Percentiles rank a stretch among this genome's conserved stretches.
Evolutionary conservation across 345 rosid genomes (phyloP).

Genomic region (Eucalyptus pumila): DNA sequence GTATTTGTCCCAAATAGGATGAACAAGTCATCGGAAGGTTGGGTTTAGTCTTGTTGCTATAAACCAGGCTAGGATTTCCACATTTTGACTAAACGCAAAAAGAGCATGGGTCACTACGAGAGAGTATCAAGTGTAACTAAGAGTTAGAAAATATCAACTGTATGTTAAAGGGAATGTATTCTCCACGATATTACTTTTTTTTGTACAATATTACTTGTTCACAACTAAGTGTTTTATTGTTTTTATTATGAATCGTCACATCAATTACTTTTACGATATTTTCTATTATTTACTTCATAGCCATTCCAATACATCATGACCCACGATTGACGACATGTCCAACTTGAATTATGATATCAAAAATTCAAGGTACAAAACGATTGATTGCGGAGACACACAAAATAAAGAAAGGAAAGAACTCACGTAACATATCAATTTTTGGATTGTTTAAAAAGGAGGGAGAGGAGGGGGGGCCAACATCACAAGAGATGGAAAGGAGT

Average conservation of each 20-base stretch:
- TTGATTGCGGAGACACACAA: neutral
- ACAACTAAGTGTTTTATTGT: accelerated
- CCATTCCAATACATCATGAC: neutral
- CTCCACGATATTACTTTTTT: neutral
- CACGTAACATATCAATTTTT: neutral
- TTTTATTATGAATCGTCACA: neutral
- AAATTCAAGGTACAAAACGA: neutral
- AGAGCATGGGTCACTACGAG: neutral
- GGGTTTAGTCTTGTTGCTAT: neutral
- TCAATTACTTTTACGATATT: neutral
- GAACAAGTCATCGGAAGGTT: neutral
- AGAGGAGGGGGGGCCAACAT: neutral
- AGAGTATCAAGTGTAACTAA: neutral
- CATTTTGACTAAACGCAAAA: neutral
- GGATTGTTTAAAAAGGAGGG: neutral
- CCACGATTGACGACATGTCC: neutral
- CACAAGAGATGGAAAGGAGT: neutral
- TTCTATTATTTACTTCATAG: neutral
- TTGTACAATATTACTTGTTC: neutral
- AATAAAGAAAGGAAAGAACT: neutral
- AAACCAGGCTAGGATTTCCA: neutral
- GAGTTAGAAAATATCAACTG: neutral
- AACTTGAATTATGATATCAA: neutral
- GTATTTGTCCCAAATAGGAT: neutral
- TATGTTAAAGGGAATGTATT: neutral